Base-by-base conservation (phyloP, 2,329 filamentous ascomycete species). In the Colletotrichum echinochloae region DNA sequence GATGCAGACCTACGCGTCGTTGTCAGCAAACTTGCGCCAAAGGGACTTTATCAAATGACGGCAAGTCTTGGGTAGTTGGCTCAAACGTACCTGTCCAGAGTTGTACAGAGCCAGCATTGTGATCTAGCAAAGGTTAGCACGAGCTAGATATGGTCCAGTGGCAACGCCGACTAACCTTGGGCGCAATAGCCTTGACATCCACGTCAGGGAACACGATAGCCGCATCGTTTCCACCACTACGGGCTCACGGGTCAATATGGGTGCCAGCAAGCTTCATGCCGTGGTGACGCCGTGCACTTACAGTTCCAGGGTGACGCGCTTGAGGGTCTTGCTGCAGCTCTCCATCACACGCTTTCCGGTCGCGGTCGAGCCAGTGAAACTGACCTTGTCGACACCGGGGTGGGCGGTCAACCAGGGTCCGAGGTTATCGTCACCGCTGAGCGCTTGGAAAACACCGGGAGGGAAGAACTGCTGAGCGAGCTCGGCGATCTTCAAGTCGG, bases 311-410 rank as follows among this genome's bases (percentile, higher is more conserved):
- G 87, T 89, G 26, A 89, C 83, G 49, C 88, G 82, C 82, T 90
- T 91, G 33, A 91, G 79, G 0, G 87, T 89, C 76, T 84, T 83
- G 30, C 86, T 81, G 62, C 83, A 85, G n/a, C 83, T 85, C 65
- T 83, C 84, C 83, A 89, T 86, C 64, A 91, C 86, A 77, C 85
- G 85, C 81, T 90, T 90, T 12, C 89, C 89, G 0, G 87, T 90
- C 0, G 83, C 81, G 8, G 83, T 87, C 14, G 87, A 90, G 3
- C 90, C 89, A 0, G 90, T 91, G 79, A 92, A 92, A 73, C 83
- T 85, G 76, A 92, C 86, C 82, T 90, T 91, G 66, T 86, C 83
- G 65, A 91, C 85, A 26, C 83, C 86, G 0, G 88, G 87, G 74
- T 91, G 89, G n/a, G 76, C 78, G 0, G 88, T 90, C 61, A 91